Conservation (phyloP, 192 early-diverging fungal species). For the Backusella sp. region DNA sequence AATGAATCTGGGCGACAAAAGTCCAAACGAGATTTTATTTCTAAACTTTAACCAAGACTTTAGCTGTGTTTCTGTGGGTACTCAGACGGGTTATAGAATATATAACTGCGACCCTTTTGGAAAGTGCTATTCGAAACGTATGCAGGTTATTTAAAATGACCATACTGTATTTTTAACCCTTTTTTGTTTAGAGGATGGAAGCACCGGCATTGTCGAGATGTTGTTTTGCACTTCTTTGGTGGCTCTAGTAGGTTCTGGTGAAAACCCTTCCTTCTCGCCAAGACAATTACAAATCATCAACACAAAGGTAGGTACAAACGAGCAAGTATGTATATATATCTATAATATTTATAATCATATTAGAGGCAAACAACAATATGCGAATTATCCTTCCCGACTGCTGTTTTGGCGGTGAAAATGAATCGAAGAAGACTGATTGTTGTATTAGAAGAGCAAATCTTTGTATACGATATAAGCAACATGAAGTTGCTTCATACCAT, state of each 20-base stretch:
- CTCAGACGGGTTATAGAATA: constrained; percentile 85
- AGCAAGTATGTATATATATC: too few relatives aligned
- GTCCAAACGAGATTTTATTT: constrained; percentile 69
- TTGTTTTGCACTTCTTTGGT: constrained; percentile 96
- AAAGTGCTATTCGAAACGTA: constrained; percentile 87
- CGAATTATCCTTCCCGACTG: constrained; percentile 91
- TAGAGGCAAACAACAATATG: constrained; percentile 96
- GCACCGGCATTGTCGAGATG: constrained; percentile 96
- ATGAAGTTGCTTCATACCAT: constrained; percentile 97
- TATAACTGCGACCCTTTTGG: constrained; percentile 98
- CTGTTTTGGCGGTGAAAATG: constrained; percentile 93
- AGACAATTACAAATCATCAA: constrained; percentile 92
- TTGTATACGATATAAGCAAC: constrained; percentile 96
- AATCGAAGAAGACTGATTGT: constrained; percentile 93
- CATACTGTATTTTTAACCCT: not conserved
- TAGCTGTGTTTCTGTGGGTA: constrained; percentile 89
- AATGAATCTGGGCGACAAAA: constrained; percentile 68
- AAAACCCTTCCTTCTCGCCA: constrained; percentile 84
- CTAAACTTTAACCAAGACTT: constrained; percentile 86
- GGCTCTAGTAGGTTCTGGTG: constrained; percentile 92
- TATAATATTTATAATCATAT: too few relatives aligned
- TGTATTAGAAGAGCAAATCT: constrained; percentile 94
- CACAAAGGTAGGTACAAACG: constrained; percentile 73
- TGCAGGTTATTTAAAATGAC: not conserved
- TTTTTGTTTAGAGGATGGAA: constrained; percentile 66